Evolutionary conservation across 108 stramenopile species (phyloP), one percentile per base, ranked within the genome.

Genomic region (Nannochloropsis gaditana): DNA sequence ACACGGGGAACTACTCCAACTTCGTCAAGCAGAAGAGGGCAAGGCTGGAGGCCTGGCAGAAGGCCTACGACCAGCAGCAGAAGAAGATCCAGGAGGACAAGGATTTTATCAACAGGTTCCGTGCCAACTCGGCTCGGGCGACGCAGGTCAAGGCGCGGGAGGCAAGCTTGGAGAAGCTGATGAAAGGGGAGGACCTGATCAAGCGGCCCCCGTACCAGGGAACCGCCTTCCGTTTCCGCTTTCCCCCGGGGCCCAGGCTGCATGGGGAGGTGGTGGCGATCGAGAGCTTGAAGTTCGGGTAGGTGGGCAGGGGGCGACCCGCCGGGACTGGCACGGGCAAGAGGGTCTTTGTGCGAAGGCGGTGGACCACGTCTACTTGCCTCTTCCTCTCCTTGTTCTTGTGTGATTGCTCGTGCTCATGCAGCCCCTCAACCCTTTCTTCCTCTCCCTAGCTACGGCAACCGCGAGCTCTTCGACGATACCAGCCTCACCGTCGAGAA

Each of bases 51-150:
- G 86, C 95, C 11, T 97, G 96, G 97, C 89, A 96, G 81, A 94
- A 95, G 6, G 91, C 95, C 5, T 98, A 95, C 91, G 91, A 95
- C 85, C 93, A 94, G 11, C 97, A 98, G 86, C 94, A 96, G 89
- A 95, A 96, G 90, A 96, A 95, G 84, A 94, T 97, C 83, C 94
- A 94, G 86, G 95, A 96, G 85, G 97, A 98, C 82, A 93, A 90
- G 43, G 88, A 92, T 79, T 97, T 95, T 95, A 97, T 98, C 81
- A 93, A 95, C 17, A 42, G 82, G 5, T 85, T 82, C 85, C 21
- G 43, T 41, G 42, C 45, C 80, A 87, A 83, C 44, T 85, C 87
- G 1, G 82, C 87, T 11, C 44, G 85, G 88, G 89, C 89, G 42
- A 11, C 86, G 45, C 90, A 90, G 87, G 89, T 90, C 15, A 87